phyloP scores from a whole-genome alignment of 164 flowering plant species.

The Piper longum region DNA sequence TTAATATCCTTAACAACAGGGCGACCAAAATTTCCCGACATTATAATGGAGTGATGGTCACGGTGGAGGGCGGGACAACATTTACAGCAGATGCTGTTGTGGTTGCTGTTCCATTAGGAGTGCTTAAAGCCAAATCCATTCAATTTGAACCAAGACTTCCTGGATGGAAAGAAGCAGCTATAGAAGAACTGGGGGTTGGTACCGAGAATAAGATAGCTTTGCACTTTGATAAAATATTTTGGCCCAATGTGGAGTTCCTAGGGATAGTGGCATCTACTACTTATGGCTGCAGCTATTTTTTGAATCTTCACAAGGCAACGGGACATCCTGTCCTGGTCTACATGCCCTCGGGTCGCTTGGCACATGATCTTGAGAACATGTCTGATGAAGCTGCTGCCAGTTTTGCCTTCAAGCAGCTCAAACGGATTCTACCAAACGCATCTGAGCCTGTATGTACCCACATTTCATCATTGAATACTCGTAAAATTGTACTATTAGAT shows the following conservation, averaged over 20 bases:
- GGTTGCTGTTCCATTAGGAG: constrained; percentile 76
- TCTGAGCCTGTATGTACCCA: constrained; percentile 44
- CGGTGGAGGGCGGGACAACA: constrained; percentile 56
- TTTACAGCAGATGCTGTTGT: constrained; percentile 83
- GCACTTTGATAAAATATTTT: constrained; percentile 80
- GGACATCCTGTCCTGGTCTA: constrained; percentile 84
- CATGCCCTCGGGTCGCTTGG: constrained; percentile 91
- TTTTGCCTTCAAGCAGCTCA: constrained; percentile 70
- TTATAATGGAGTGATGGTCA: constrained; percentile 61
- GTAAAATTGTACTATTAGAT: too few species aligned
- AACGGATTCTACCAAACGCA: constrained; percentile 81
- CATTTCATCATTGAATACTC: not conserved
- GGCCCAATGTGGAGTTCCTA: constrained; percentile 96
- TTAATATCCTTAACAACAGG: constrained; percentile 17
- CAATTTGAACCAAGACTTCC: constrained; percentile 83
- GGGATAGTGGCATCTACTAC: constrained; percentile 83
- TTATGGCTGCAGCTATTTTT: constrained; percentile 82
- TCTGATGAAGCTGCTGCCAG: constrained; percentile 87
- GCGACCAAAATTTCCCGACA: constrained; percentile 49
- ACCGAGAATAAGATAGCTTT: constrained; percentile 77
- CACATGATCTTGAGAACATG: constrained; percentile 78
- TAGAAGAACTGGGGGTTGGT: constrained; percentile 73
- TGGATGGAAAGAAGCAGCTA: constrained; percentile 82
- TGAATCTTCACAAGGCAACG: constrained; percentile 95
- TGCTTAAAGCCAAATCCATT: constrained; percentile 50